Percentiles rank a stretch among this genome's conserved stretches.
phyloP scores from a whole-genome alignment of 169 alveolate species.

The Theileria parva region DNA sequence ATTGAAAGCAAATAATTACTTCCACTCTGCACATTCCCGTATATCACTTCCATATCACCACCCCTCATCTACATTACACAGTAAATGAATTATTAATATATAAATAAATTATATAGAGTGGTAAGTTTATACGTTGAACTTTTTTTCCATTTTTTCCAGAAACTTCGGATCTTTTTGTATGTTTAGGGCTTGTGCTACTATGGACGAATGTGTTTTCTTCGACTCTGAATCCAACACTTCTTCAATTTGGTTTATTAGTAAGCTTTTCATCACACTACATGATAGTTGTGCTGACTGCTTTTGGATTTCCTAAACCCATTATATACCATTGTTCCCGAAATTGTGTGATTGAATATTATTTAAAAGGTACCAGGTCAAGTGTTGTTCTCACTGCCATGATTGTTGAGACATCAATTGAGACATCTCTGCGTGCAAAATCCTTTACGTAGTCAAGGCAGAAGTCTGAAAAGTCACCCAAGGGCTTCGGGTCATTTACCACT shows the following conservation, averaged over 20 bases:
- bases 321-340: too few relatives aligned
- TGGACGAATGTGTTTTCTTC: slow-evolving; percentile 66
- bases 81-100: neutral
- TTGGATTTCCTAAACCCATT: slow-evolving; percentile 47
- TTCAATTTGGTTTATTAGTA: slow-evolving; percentile 73
- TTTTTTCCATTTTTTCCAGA: slow-evolving; percentile 69
- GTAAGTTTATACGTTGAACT: slow-evolving; percentile 49
- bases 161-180: slow-evolving; percentile 68
- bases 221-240: slow-evolving; percentile 75
- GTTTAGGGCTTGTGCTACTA: slow-evolving; percentile 65
- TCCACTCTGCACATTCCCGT: slow-evolving; percentile 80
- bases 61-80: slow-evolving; percentile 39
- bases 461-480: slow-evolving; percentile 61
- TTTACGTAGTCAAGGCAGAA: slow-evolving; percentile 37
- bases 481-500: slow-evolving; percentile 41
- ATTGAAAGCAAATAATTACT: slow-evolving; percentile 63
- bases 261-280: slow-evolving; percentile 72
- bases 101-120: neutral
- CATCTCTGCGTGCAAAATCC: slow-evolving; percentile 14
- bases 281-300: slow-evolving; percentile 73
- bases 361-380: slow-evolving; percentile 37
- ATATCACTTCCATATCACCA: slow-evolving; percentile 72
- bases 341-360: too few relatives aligned
- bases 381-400: slow-evolving; percentile 51
- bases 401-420: slow-evolving; percentile 27